Evolutionary conservation across 2,329 filamentous ascomycete genomes (phyloP), one percentile per base, ranked within the genome.

Genomic region (Coniochaeta sp.): DNA sequence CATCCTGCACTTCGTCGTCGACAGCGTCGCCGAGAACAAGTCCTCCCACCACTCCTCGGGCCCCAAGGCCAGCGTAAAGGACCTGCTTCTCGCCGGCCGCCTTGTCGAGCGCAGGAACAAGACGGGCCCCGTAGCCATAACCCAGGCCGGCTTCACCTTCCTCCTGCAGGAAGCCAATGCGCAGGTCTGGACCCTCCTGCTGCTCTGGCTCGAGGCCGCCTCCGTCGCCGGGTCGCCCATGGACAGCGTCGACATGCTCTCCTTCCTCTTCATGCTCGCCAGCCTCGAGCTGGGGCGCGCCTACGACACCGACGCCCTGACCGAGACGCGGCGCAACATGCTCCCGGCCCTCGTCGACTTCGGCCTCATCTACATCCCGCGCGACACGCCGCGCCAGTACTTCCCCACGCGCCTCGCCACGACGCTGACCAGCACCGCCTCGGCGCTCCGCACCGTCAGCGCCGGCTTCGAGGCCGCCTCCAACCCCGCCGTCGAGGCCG

Each of bases 351-450:
- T 99, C 30, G 84, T 90, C 59, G 93, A 96, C 71, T 96, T 98
- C 71, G 95, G 95, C 44, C 89, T 99, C 59, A 87, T 99, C 61
- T 96, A 96, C 68, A 81, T 88, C 52, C 84, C 83, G 14, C 76
- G 78, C 36, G 75, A 79, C 66, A 83, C 83, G 59, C 76, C 80
- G 16, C 80, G 79, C 59, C 85, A 87, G 71, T 88, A 87, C 81
- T 98, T 96, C 73, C 95, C 95, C 1, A 99, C 95, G 0, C 88
- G 95, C 12, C 86, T 99, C 5, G 93, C 95, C 55, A 97, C 93
- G 1, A 98, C 93, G 0, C 85, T 99, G 7, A 98, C 93, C 77
- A 69, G 88, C 85, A 80, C 89, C 58, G 85, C 79, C 30, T 82
- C 86, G 36, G 84, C 88, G 16, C 80, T 96, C 9, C 88, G 89